Evolutionary conservation across 1,284 basidiomycete genomes (phyloP), one percentile per base, ranked within the genome.

Genomic region (Tremellales sp.): DNA sequence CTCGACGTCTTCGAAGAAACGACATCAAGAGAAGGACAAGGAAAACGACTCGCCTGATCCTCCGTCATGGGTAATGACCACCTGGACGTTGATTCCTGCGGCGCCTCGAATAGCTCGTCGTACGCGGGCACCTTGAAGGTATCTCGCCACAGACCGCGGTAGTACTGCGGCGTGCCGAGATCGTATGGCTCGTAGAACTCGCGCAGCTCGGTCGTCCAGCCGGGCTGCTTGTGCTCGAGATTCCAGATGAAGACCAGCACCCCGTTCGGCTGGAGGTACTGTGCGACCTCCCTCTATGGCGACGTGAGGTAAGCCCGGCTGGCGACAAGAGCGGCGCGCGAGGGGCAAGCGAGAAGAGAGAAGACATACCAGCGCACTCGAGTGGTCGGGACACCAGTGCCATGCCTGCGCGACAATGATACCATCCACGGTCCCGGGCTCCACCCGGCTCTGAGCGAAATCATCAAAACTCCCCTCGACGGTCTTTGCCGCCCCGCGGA

Each of bases 381-480:
- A 65, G 43, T 70, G 57, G 45, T 73, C 68, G 2, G 62, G 65
- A 57, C 71, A 69, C 73, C 70, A 70, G 58, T 73, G 68, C 58
- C 60, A 72, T 5, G 69, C 71, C 48, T 72, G 69, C 3, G 70
- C 70, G 47, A 70, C 66, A n/a, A 72, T 44, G 5, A 75, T 65
- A 7, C 63, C 50, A 52, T 76, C 74, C 4, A 65, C 68, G 1
- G 47, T 40, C 0, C 55, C 65, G 19, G 60, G 45, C 16, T 47
- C 50, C 0, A 68, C 45, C n/a, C 59, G 46, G 40, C 39, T 37
- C 43, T 54, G 19, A 3, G 57, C 49, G 4, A 75, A 60, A 50
- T 70, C 63, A 21, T 72, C 69, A 45, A 76, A 76, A 3, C 60
- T 54, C 3, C 75, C 75, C 18, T 73, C 64, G 5, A 70, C 59